phyloP scores from a whole-genome alignment of 371 early-diverging fungal species.

The Basidiobolus meristosporus region DNA sequence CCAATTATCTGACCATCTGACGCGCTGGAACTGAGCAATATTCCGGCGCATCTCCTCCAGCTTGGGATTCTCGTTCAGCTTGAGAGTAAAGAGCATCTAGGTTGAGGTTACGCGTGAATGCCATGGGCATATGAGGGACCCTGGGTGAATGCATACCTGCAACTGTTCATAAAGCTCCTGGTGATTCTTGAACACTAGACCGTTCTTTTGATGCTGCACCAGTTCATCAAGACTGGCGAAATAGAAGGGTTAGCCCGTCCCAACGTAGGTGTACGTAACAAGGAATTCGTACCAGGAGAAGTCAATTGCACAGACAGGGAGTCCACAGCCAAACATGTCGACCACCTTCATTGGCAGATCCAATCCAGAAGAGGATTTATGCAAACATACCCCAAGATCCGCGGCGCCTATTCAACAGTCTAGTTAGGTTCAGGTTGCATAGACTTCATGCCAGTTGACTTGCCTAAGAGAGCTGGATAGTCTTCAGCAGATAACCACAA shows the following conservation, averaged over 20 bases:
- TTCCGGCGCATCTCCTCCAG: background rate
- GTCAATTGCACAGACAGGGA: slow-evolving; percentile 68
- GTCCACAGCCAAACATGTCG: slow-evolving; percentile 92
- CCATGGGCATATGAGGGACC: background rate
- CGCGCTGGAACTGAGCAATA: background rate
- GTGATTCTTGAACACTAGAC: slow-evolving; percentile 39
- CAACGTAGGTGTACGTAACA: background rate
- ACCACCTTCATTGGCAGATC: slow-evolving; percentile 97
- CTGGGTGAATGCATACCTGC: slow-evolving; percentile 12
- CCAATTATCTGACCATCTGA: slow-evolving; percentile 1
- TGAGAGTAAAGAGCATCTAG: background rate
- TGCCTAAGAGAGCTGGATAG: slow-evolving; percentile 67
- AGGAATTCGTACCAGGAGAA: slow-evolving; percentile 34
- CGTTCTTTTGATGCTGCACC: slow-evolving; percentile 52
- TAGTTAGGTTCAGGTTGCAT: background rate
- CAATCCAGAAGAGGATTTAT: slow-evolving; percentile 79
- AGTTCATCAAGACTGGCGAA: slow-evolving; percentile 52
- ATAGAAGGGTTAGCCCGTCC: slow-evolving; percentile 4
- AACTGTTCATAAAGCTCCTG: slow-evolving; percentile 7
- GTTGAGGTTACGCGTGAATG: background rate
- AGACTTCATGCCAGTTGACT: background rate
- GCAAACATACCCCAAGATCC: slow-evolving; percentile 82
- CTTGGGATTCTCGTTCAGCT: background rate
- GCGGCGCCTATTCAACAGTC: slow-evolving; percentile 31
- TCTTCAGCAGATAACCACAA: slow-evolving; percentile 68